Base-by-base conservation (phyloP, 352 stramenopile genomes). In the Pythium pyrilobum region DNA sequence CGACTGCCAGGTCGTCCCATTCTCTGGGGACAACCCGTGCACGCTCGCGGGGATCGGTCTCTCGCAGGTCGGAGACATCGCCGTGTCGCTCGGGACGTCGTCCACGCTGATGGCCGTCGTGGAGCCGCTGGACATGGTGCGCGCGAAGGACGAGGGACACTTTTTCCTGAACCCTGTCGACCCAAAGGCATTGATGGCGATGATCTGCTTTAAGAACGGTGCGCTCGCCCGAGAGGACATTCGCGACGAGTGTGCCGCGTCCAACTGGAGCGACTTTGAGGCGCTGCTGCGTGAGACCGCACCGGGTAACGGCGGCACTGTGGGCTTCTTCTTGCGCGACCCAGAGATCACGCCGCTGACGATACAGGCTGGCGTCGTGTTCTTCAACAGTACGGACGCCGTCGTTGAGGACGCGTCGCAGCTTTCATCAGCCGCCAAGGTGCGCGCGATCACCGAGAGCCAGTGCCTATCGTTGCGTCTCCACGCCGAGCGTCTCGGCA, bases 121-220 rank as follows among this genome's bases (percentile, higher is more conserved):
- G 12, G 62, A 71, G 5, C 71, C 57, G 10, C 56, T 67, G 0
- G 69, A 72, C 5, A 73, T 70, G 18, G 67, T 64, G 7, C 72
- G 71, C 31, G 83, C 74, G 2, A 75, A 63, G 0, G 63, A 76
- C 23, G 80, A 93, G 73, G 83, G 83, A 0, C 85, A 96, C 51
- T 85, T 92, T 33, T 92, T 95, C 59, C 61, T 74, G 53, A 93
- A 89, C 58, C 83, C 85, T 4, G 68, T 90, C 21, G 79, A 91
- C 53, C 72, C 81, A 0, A 52, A 74, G n/a, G 78, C 67, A 4
- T 50, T 86, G 27, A 90, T 88, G 80, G 81, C 74, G 9, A 94
- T 96, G 83, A 82, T 93, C 32, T 91, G 85, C 38, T 93, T 89
- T 68, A 92, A 93, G 67, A 94, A 94, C 40, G 83, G 83, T 32